Conservation (phyloP, 371 early-diverging fungal genomes). For the Mortierella sp. region DNA sequence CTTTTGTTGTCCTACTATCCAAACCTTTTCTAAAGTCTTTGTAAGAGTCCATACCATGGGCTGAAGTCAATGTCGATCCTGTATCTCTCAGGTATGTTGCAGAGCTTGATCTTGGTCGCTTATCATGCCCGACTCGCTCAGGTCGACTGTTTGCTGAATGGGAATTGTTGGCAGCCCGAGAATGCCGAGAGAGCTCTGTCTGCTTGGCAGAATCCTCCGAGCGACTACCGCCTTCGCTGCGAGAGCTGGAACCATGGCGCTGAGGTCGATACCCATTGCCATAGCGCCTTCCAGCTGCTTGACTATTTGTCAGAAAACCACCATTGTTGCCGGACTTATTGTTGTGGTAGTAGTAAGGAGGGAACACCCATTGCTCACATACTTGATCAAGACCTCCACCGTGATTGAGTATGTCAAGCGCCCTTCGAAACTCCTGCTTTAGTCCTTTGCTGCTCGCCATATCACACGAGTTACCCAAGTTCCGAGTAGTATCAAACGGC, state of each 20-base stretch:
- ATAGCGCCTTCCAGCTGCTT: constrained; percentile 43
- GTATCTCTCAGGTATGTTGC: constrained; percentile 3
- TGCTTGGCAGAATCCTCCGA: neutral
- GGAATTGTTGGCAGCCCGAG: neutral
- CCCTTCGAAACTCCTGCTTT: constrained; percentile 81
- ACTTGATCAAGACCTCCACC: constrained; percentile 55
- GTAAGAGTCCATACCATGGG: neutral
- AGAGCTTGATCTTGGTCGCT: constrained; percentile 22
- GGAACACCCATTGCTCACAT: constrained; percentile 61
- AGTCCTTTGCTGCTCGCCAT: constrained; percentile 80
- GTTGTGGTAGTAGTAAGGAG: constrained; percentile 45
- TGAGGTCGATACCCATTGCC: constrained; percentile 29
- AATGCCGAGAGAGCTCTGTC: constrained; percentile 3
- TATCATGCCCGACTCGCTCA: constrained; percentile 19
- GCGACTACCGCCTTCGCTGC: constrained; percentile 7
- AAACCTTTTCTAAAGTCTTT: neutral
- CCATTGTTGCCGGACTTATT: constrained; percentile 20
- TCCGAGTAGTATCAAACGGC: constrained; percentile 86
- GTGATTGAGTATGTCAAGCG: constrained; percentile 70
- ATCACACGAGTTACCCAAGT: constrained; percentile 93
- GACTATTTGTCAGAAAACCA: constrained; percentile 14
- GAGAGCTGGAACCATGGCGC: constrained; percentile 8
- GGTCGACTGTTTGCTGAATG: neutral
- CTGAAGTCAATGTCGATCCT: neutral
- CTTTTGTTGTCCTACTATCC: neutral